phyloP scores from a whole-genome alignment of 345 rosid genomes.

The Populus ilicifolia region DNA sequence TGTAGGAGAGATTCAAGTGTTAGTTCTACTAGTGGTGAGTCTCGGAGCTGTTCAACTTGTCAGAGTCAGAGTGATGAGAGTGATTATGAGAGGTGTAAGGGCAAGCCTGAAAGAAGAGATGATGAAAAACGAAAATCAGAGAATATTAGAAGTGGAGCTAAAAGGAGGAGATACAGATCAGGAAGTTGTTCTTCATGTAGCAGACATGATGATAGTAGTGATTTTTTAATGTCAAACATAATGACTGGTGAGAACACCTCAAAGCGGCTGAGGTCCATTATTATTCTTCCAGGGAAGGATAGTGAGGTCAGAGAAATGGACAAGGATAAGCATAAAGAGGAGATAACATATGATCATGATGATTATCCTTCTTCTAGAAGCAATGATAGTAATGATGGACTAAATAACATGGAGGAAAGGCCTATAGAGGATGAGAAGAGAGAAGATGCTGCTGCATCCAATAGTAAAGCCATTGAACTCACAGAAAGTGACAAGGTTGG shows the following conservation, averaged over 20 bases:
- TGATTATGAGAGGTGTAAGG: slow-evolving; percentile 37
- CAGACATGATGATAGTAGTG: slow-evolving; percentile 24
- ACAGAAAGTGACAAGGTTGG: slow-evolving; percentile 15
- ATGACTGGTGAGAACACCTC: slow-evolving; percentile 29
- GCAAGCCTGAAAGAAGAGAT: slow-evolving; percentile 32
- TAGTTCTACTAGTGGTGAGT: slow-evolving; percentile 40
- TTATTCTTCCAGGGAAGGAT: slow-evolving; percentile 33
- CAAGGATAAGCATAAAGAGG: slow-evolving; percentile 42
- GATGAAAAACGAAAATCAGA: slow-evolving; percentile 19
- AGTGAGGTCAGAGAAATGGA: slow-evolving; percentile 23
- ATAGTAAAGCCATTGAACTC: slow-evolving; percentile 10
- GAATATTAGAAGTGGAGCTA: slow-evolving; percentile 19
- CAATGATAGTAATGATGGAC: slow-evolving; percentile 42
- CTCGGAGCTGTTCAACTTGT: slow-evolving; percentile 42
- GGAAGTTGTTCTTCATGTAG: slow-evolving; percentile 35
- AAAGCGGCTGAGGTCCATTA: slow-evolving; percentile 55
- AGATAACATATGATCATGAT: slow-evolving; percentile 43
- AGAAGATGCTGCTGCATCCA: slow-evolving; percentile 29
- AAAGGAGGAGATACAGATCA: slow-evolving; percentile 31
- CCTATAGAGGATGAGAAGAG: slow-evolving; percentile 27
- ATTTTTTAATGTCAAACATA: slow-evolving; percentile 33
- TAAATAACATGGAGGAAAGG: slow-evolving; percentile 30
- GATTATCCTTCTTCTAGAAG: slow-evolving; percentile 56
- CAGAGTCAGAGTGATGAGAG: slow-evolving; percentile 34
- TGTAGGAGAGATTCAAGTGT: slow-evolving; percentile 38